Evolutionary conservation across 2,329 filamentous ascomycete genomes (phyloP).

Genomic region (Epicoccum sorghinum): DNA sequence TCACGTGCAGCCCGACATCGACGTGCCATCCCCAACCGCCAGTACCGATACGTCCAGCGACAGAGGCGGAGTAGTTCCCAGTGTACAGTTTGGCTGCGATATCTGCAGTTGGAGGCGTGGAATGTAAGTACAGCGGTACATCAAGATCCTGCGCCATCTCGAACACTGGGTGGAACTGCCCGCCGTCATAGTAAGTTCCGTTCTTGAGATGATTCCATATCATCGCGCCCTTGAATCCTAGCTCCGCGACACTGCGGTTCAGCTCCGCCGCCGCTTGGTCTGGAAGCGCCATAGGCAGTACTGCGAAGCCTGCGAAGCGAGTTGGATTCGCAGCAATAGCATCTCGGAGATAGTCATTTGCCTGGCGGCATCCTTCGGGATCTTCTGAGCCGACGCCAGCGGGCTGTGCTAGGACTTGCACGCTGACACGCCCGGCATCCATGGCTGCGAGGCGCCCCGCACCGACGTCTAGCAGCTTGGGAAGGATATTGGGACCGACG

Average conservation of each 20-base stretch:
- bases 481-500: constrained; percentile 3
- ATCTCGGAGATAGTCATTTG: constrained; percentile 43
- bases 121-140: too few relatives aligned
- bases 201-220: constrained; percentile 30
- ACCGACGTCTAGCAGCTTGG: constrained; percentile 14
- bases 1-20: too few relatives aligned
- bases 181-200: constrained; percentile 42
- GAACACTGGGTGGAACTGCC: constrained; percentile 51
- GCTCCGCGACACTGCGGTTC: constrained; percentile 45
- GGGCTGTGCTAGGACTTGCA: constrained; percentile 17
- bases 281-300: constrained; percentile 49
- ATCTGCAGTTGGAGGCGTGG: too few relatives aligned
- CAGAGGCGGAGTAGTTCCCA: too few relatives aligned
- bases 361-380: constrained; percentile 9
- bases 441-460: constrained; percentile 15
- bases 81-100: too few relatives aligned
- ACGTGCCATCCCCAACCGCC: too few relatives aligned
- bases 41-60: too few relatives aligned
- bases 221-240: constrained; percentile 55
- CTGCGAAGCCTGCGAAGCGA: constrained; percentile 52
- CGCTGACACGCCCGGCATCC: constrained; percentile 11
- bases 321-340: constrained; percentile 30
- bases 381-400: constrained; percentile 5
- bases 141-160: constrained; percentile 25
- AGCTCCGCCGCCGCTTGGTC: constrained; percentile 45